These are phyloP conservation scores for Castanopsis chinensis DNA, from an alignment of 306 rosid species.

Conservation along the genomic window DNA sequence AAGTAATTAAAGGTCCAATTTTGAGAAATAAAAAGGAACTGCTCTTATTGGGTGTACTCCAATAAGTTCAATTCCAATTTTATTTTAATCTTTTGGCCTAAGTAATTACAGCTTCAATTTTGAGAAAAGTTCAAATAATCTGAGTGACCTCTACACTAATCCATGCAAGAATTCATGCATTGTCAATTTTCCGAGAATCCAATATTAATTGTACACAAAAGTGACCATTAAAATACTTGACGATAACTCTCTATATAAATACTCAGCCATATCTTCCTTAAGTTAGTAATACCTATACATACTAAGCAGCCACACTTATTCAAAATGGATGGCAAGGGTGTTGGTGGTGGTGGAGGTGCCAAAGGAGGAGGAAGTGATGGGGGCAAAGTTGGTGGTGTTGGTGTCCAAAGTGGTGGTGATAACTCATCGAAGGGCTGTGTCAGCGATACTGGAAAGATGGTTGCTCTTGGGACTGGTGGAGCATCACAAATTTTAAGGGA, in stretches of 20 bases:
- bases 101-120: too few species aligned
- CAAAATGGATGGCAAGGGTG: not conserved
- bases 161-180: not conserved
- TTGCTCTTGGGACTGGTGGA: slow-evolving; percentile 4
- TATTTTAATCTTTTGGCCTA: too few species aligned
- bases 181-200: not conserved
- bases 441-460: not conserved
- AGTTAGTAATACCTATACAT: too few species aligned
- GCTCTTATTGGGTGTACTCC: too few species aligned
- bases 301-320: too few species aligned
- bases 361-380: not conserved
- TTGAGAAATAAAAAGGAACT: too few species aligned
- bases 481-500: not conserved
- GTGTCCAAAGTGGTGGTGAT: not conserved
- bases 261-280: too few species aligned
- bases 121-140: too few species aligned
- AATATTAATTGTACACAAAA: not conserved
- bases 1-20: too few species aligned
- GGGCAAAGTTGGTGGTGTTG: not conserved
- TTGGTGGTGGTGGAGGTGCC: not conserved
- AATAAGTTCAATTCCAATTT: too few species aligned
- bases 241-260: too few species aligned
- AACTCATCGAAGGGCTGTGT: not conserved
- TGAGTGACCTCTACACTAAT: too few species aligned
- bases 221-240: not conserved